phyloP scores from a whole-genome alignment of 306 rosid genomes.

The Pyrus pyrifolia region DNA sequence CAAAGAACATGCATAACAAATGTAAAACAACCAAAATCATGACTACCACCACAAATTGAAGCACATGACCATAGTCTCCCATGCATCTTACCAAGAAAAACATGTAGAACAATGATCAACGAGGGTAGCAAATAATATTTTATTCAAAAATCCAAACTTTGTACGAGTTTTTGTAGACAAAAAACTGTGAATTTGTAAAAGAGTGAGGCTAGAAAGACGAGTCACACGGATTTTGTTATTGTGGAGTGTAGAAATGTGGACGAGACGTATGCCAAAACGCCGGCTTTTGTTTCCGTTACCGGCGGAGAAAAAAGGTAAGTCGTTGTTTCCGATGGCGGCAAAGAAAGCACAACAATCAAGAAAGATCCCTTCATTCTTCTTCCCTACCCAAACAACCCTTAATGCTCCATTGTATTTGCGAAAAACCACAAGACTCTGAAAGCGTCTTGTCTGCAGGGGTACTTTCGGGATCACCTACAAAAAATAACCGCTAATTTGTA shows the following conservation, averaged over 20 bases:
- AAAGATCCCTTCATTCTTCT: background rate
- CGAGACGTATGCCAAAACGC: background rate
- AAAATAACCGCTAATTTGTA: constrained; percentile 5
- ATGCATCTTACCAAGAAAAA: no score
- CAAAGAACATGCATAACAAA: no score
- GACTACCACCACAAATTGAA: no score
- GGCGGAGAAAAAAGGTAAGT: background rate
- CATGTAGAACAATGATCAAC: no score
- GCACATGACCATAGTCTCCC: no score
- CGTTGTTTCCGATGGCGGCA: background rate
- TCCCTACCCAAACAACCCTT: background rate
- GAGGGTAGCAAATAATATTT: no score
- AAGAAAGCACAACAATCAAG: background rate
- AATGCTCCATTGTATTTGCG: background rate
- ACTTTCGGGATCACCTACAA: background rate
- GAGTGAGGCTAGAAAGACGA: no score
- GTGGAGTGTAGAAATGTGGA: background rate
- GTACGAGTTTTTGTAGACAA: no score
- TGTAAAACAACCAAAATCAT: no score
- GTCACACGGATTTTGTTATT: background rate
- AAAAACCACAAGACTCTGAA: background rate
- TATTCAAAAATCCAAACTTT: no score
- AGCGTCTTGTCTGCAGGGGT: background rate
- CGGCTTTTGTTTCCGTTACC: background rate
- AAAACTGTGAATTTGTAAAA: no score